Evolutionary conservation across 2,329 filamentous ascomycete species (phyloP).

Genomic region (Ophiostoma pallidulum): DNA sequence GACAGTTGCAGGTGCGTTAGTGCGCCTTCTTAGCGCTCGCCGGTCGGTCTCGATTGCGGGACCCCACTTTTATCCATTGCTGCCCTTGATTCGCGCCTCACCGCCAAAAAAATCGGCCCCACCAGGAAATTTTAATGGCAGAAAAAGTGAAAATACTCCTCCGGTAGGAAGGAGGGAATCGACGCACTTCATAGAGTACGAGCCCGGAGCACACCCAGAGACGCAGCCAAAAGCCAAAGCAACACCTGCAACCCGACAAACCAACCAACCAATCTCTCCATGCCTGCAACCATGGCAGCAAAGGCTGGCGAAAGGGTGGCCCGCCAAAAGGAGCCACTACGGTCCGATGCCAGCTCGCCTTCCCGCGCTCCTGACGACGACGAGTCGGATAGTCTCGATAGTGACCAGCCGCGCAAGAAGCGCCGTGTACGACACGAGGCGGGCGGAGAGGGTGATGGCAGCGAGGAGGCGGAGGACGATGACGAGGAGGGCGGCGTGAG

Average conservation of each 20-base stretch:
- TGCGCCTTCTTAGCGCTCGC: too few species aligned
- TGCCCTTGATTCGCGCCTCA: not conserved
- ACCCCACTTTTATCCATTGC: not conserved
- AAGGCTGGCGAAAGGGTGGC: conserved; percentile 6
- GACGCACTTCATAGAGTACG: too few species aligned
- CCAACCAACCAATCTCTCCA: too few species aligned
- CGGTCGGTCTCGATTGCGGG: too few species aligned
- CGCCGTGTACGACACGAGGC: conserved; percentile 9
- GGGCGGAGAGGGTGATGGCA: conserved; percentile 16
- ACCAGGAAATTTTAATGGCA: conserved; percentile 7
- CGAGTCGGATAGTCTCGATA: conserved; percentile 41
- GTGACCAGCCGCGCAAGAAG: conserved; percentile 28
- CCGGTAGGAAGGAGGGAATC: conserved; percentile 2
- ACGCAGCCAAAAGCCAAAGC: too few species aligned
- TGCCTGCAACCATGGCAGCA: conserved; percentile 5
- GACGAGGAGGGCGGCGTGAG: conserved; percentile 17
- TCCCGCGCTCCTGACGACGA: conserved; percentile 15
- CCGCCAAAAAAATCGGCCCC: conserved; percentile 6
- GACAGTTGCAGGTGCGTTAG: too few species aligned
- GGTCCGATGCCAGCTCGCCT: not conserved
- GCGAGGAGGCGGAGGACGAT: conserved; percentile 22
- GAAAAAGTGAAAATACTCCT: conserved; percentile 9
- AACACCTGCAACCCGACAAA: too few species aligned
- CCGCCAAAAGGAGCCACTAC: conserved; percentile 6
- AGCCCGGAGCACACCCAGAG: too few species aligned